phyloP scores from a whole-genome alignment of 2,329 filamentous ascomycete species.

The Biscogniauxia sp. region DNA sequence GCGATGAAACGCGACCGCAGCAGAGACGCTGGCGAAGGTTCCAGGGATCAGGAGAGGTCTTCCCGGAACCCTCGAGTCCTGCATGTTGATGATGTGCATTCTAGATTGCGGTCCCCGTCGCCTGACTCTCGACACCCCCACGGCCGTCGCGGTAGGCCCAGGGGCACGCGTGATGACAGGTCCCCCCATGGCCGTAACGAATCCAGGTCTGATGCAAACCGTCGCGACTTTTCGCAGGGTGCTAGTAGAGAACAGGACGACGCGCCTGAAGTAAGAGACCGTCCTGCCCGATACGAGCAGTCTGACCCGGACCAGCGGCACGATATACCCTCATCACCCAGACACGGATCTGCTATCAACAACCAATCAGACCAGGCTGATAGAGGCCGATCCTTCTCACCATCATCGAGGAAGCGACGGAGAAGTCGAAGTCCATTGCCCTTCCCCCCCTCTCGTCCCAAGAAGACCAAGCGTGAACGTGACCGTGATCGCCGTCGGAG shows the following conservation, averaged over 20 bases:
- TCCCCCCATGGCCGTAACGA: constrained; percentile 34
- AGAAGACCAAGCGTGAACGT: constrained; percentile 42
- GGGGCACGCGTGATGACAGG: constrained; percentile 21
- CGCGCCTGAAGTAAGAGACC: constrained; percentile 19
- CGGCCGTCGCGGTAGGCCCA: constrained; percentile 23
- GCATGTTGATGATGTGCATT: constrained; percentile 17
- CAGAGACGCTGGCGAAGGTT: constrained; percentile 33
- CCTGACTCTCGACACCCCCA: constrained; percentile 23
- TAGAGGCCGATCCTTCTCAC: constrained; percentile 34
- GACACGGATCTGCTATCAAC: constrained; percentile 33
- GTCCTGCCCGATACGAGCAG: constrained; percentile 18
- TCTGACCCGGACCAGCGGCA: constrained; percentile 30
- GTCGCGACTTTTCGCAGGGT: constrained; percentile 39
- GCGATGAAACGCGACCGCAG: constrained; percentile 42
- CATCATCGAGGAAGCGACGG: constrained; percentile 40
- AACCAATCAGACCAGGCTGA: constrained; percentile 34
- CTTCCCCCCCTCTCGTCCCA: constrained; percentile 36
- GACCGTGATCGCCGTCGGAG: constrained; percentile 30
- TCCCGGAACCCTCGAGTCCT: constrained; percentile 25
- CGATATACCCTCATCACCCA: constrained; percentile 28
- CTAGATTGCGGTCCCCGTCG: constrained; percentile 24
- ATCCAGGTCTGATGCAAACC: constrained; percentile 33
- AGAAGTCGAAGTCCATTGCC: constrained; percentile 42
- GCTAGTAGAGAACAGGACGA: constrained; percentile 35
- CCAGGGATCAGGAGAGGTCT: constrained; percentile 36